Conservation (phyloP, 2,329 filamentous ascomycete species). For the Cladosporium phlei region DNA sequence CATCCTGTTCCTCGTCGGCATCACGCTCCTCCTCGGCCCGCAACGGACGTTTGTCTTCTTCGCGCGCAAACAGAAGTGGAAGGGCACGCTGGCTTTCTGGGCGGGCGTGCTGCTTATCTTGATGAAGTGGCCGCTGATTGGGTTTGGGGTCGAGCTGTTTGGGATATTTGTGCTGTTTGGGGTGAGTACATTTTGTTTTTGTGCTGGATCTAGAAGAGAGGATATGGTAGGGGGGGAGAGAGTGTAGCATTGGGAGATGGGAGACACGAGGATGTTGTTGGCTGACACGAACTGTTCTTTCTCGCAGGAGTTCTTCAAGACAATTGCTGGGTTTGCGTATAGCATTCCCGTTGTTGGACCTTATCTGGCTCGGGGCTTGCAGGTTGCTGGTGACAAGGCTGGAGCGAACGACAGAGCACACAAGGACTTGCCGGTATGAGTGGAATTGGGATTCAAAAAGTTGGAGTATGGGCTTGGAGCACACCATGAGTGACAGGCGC, state of each 20-base stretch:
- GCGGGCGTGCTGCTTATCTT: conserved; percentile 79
- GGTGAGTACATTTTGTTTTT: conserved; percentile 17
- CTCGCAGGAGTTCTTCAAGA: conserved; percentile 37
- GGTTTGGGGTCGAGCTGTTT: conserved; percentile 86
- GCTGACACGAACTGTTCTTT: conserved; percentile 9
- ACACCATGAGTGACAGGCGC: no score
- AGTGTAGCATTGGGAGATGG: neutral
- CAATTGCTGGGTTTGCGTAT: conserved; percentile 80
- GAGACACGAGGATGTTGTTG: neutral
- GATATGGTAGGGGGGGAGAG: neutral
- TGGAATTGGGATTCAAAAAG: no score
- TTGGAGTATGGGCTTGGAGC: no score
- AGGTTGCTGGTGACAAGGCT: conserved; percentile 68
- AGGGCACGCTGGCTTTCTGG: conserved; percentile 85
- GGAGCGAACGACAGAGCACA: conserved; percentile 60
- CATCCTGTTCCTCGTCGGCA: conserved; percentile 94
- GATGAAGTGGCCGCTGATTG: conserved; percentile 82
- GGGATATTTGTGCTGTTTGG: conserved; percentile 92
- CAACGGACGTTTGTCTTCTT: conserved; percentile 93
- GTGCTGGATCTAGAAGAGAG: neutral
- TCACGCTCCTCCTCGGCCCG: conserved; percentile 91
- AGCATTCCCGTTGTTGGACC: conserved; percentile 81
- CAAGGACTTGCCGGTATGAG: conserved; percentile 69
- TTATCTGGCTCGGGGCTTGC: conserved; percentile 70
- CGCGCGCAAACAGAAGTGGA: conserved; percentile 84